Conservation (phyloP, 2,329 filamentous ascomycete genomes). For the Cercospora sp. region DNA sequence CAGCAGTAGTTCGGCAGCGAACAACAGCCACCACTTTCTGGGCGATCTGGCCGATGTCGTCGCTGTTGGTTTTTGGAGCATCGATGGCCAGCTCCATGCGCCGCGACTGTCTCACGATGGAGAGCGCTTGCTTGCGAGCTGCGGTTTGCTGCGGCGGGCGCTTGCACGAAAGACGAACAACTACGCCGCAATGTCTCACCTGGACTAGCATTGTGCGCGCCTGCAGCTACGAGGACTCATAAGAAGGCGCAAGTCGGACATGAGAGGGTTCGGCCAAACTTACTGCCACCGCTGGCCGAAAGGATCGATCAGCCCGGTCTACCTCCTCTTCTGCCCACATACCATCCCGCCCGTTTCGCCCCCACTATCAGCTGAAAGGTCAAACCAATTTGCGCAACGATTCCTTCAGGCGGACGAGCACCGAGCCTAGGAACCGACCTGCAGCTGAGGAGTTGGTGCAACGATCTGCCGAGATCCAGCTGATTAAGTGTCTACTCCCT, state of each 20-base stretch:
- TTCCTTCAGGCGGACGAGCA: not conserved
- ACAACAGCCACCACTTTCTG: constrained; percentile 4
- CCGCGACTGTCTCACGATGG: not conserved
- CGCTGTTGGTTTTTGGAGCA: not conserved
- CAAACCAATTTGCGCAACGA: not conserved
- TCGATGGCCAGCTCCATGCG: not conserved
- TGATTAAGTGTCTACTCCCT: constrained; percentile 10
- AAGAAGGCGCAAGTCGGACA: not conserved
- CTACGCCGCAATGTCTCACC: constrained; percentile 8
- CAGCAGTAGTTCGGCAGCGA: not conserved
- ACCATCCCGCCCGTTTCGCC: not conserved
- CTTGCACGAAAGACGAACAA: constrained; percentile 6
- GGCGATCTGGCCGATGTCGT: constrained; percentile 8
- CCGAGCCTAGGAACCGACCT: constrained; percentile 4
- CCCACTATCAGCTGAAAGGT: not conserved
- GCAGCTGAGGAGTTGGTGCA: constrained; percentile 15
- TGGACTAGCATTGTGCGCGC: constrained; percentile 2
- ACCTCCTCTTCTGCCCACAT: constrained; percentile 1
- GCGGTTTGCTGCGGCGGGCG: constrained; percentile 16
- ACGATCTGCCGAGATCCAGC: constrained; percentile 9
- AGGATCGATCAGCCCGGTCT: not conserved
- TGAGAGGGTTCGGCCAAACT: not conserved
- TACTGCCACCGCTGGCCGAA: constrained; percentile 6
- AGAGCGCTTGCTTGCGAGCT: constrained; percentile 1
- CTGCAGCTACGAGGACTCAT: not conserved